phyloP scores from a whole-genome alignment of 2,329 filamentous ascomycete species.

The Diplodia sapinea region DNA sequence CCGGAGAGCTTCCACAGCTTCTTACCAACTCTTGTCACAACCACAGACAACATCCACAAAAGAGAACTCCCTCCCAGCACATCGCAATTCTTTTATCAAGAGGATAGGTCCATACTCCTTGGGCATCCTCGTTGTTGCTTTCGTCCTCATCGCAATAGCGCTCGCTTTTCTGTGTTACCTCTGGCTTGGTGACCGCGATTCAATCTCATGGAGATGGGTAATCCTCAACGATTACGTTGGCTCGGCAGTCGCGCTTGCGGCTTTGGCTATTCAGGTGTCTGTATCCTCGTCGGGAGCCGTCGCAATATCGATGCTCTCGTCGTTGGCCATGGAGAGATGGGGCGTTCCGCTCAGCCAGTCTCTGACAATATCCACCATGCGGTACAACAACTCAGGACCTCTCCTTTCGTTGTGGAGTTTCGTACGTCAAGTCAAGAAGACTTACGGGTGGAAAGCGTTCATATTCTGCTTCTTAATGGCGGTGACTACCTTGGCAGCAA shows the following conservation, averaged over 20 bases:
- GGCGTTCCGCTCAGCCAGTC: slow-evolving; percentile 3
- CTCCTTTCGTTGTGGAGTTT: background rate
- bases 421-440: background rate
- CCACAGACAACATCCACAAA: background rate
- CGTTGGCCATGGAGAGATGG: slow-evolving; percentile 15
- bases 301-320: slow-evolving; percentile 18
- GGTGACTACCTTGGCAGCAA: background rate
- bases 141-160: background rate
- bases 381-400: slow-evolving; percentile 10
- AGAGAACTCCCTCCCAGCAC: background rate
- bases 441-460: background rate
- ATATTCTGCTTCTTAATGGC: background rate
- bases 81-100: background rate
- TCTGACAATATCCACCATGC: slow-evolving; percentile 11
- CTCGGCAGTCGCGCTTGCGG: slow-evolving; percentile 3
- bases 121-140: background rate
- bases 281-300: background rate
- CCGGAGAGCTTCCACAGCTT: background rate
- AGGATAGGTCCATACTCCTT: slow-evolving; percentile 6
- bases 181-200: background rate
- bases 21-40: background rate
- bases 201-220: slow-evolving; percentile 1
- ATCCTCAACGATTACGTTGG: slow-evolving; percentile 9
- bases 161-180: slow-evolving; percentile 1
- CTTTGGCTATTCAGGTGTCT: slow-evolving; percentile 3